Conservation (phyloP, 1,284 basidiomycete genomes). For the Tilletia setariae region DNA sequence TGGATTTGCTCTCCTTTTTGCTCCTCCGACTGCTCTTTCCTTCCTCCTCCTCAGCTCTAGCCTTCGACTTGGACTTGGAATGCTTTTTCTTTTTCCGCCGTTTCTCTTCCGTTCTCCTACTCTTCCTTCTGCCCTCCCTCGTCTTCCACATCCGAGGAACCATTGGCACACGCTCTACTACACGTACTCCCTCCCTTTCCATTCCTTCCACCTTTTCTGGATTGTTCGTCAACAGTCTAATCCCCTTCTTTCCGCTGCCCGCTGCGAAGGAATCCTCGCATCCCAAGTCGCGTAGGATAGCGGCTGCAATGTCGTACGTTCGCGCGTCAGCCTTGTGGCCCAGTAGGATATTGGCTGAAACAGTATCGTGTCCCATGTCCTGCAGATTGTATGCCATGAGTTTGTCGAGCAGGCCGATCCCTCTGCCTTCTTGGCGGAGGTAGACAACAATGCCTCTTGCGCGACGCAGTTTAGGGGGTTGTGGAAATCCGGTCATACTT, state of each 20-base stretch:
- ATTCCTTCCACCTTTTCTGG: slow-evolving; percentile 92
- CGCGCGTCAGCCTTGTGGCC: slow-evolving; percentile 93
- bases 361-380: slow-evolving; percentile 96
- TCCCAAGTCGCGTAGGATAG: slow-evolving; percentile 83
- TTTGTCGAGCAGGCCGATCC: slow-evolving; percentile 93
- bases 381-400: slow-evolving; percentile 97
- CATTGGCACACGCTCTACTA: slow-evolving; percentile 87
- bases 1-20: not conserved
- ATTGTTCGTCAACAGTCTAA: slow-evolving; percentile 91
- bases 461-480: not conserved
- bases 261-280: slow-evolving; percentile 59
- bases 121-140: slow-evolving; percentile 20
- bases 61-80: slow-evolving; percentile 8
- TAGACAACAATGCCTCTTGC: slow-evolving; percentile 82
- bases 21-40: slow-evolving; percentile 4
- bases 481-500: no score
- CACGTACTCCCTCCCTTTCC: slow-evolving; percentile 73
- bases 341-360: slow-evolving; percentile 90
- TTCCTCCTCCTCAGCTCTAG: slow-evolving; percentile 15
- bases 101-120: slow-evolving; percentile 16
- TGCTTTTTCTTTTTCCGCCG: not conserved
- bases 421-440: slow-evolving; percentile 96
- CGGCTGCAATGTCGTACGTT: slow-evolving; percentile 84
- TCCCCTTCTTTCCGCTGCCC: slow-evolving; percentile 58
- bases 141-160: slow-evolving; percentile 81